phyloP scores from a whole-genome alignment of 2,329 filamentous ascomycete species.

The Rutstroemia sp. region DNA sequence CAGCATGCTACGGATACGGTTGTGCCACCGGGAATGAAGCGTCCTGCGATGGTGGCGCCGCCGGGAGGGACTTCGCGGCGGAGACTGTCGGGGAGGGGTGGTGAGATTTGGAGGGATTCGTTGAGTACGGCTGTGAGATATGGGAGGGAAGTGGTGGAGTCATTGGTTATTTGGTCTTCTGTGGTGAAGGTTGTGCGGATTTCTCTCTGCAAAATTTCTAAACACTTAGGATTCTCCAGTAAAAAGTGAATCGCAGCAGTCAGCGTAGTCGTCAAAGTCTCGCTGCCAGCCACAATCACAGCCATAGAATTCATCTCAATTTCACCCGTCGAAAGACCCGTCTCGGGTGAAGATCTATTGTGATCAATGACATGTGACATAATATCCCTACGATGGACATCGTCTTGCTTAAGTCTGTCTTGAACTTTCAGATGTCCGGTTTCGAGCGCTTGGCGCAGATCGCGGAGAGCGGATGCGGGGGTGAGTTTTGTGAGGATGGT shows the following conservation, averaged over 20 bases:
- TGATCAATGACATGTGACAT: slow-evolving; percentile 23
- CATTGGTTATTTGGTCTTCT: slow-evolving; percentile 33
- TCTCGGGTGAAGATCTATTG: slow-evolving; percentile 11
- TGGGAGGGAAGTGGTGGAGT: not conserved
- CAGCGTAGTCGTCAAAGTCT: slow-evolving; percentile 12
- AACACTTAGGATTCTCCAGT: slow-evolving; percentile 24
- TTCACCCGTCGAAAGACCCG: slow-evolving; percentile 11
- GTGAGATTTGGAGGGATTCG: slow-evolving; percentile 3
- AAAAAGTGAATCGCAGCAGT: slow-evolving; percentile 19
- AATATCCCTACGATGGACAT: slow-evolving; percentile 30
- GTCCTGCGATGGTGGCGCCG: not conserved
- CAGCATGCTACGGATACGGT: not conserved
- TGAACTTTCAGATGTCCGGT: not conserved
- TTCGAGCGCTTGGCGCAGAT: slow-evolving; percentile 14
- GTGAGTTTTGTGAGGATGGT: slow-evolving; percentile 3
- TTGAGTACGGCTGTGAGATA: slow-evolving; percentile 1
- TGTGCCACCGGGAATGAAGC: slow-evolving; percentile 3
- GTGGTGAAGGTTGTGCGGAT: slow-evolving; percentile 32
- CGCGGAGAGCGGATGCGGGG: slow-evolving; percentile 5
- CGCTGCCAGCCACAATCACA: slow-evolving; percentile 10
- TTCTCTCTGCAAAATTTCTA: slow-evolving; percentile 32
- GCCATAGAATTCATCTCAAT: slow-evolving; percentile 3
- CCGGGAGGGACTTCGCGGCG: not conserved
- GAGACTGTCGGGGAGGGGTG: not conserved
- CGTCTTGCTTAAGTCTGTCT: not conserved